Conservation (phyloP, 192 early-diverging fungal species). For the Umbelopsis sp. region DNA sequence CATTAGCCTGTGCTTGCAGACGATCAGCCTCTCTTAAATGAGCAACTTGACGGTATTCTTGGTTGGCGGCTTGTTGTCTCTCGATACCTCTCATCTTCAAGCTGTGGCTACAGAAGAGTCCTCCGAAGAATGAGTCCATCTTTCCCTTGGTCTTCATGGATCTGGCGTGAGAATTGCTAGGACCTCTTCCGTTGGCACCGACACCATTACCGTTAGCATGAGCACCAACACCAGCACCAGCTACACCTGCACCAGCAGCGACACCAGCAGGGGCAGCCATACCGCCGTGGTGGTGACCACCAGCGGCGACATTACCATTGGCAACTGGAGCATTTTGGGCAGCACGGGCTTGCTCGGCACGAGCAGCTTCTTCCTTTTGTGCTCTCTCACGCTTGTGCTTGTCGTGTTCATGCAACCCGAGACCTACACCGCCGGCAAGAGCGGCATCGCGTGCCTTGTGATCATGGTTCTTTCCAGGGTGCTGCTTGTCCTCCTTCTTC, state of each 20-base stretch:
- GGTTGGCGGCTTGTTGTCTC: slow-evolving; percentile 19
- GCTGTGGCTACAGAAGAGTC: slow-evolving; percentile 1
- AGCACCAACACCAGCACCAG: neutral
- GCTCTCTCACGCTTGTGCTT: slow-evolving; percentile 8
- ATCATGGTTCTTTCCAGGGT: neutral
- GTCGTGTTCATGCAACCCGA: slow-evolving; percentile 11
- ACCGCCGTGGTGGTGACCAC: neutral
- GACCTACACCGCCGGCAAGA: slow-evolving; percentile 5
- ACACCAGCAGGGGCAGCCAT: neutral
- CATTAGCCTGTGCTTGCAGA: slow-evolving; percentile 6
- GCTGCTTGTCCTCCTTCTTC: slow-evolving; percentile 10
- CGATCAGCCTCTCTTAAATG: slow-evolving; percentile 14
- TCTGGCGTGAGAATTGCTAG: slow-evolving; percentile 11
- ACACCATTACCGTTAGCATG: neutral
- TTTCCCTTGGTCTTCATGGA: slow-evolving; percentile 13
- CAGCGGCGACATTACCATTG: neutral
- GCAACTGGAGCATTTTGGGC: neutral
- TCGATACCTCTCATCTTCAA: slow-evolving; percentile 18
- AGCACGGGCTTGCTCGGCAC: neutral
- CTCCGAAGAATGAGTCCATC: slow-evolving; percentile 7
- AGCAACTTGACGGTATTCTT: slow-evolving; percentile 8
- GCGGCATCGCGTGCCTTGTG: slow-evolving; percentile 9
- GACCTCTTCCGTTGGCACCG: neutral
- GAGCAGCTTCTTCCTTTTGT: slow-evolving; percentile 6
- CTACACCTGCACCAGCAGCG: neutral